phyloP scores from a whole-genome alignment of 768 basidiomycete genomes.

The Trametes coccinea region DNA sequence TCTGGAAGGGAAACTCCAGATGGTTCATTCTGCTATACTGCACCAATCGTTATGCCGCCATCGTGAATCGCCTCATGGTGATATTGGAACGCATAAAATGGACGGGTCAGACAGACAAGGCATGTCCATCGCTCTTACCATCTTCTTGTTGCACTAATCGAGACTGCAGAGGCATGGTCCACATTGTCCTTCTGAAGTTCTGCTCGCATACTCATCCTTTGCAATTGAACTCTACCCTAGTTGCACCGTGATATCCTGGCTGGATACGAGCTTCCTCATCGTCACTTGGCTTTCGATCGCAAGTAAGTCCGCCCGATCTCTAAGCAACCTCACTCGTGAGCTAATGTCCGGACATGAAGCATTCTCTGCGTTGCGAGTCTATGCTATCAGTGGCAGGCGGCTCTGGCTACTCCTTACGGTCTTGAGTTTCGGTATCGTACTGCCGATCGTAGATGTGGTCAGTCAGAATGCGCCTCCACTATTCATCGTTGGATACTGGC shows the following conservation, averaged over 20 bases:
- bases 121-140: background rate
- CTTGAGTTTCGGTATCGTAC: background rate
- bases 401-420: background rate
- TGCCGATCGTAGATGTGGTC: constrained; percentile 1
- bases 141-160: background rate
- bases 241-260: background rate
- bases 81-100: constrained; percentile 1
- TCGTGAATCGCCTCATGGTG: background rate
- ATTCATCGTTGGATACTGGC: background rate
- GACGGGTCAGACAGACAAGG: background rate
- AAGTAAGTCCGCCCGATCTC: background rate
- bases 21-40: background rate
- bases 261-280: background rate
- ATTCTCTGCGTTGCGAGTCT: constrained; percentile 7
- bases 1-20: background rate
- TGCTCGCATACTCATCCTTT: too few species aligned
- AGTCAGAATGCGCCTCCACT: background rate
- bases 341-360: background rate
- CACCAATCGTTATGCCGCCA: background rate
- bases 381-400: constrained; percentile 3
- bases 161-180: background rate
- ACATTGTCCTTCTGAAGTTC: too few species aligned
- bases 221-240: background rate
- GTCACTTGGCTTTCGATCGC: constrained; percentile 3
- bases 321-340: background rate